Conservation (phyloP, 305 asterid genomes). For the Fraxinus dipetala region DNA sequence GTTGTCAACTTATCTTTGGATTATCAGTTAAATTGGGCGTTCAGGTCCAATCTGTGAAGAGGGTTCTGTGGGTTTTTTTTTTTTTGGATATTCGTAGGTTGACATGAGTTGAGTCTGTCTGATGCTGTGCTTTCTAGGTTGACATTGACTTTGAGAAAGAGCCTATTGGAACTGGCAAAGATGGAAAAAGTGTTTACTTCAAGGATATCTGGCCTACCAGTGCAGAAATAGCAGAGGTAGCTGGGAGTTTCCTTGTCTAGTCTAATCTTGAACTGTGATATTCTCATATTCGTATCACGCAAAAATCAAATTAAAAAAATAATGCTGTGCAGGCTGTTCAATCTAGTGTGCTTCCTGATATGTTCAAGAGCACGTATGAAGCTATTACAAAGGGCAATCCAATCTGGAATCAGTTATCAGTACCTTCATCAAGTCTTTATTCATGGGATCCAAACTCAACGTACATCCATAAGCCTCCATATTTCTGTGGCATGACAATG, state of each 20-base stretch:
- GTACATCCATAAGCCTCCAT: constrained; percentile 92
- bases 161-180: constrained; percentile 83
- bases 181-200: constrained; percentile 69
- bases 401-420: constrained; percentile 75
- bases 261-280: background rate
- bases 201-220: constrained; percentile 84
- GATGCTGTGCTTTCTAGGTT: constrained; percentile 46
- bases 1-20: background rate
- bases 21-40: background rate
- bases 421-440: constrained; percentile 69
- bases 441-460: constrained; percentile 76
- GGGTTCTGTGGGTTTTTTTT: background rate
- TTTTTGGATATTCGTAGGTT: background rate
- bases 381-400: constrained; percentile 81
- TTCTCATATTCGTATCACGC: background rate
- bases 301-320: constrained; percentile 1
- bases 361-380: constrained; percentile 84
- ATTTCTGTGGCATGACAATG: constrained; percentile 75
- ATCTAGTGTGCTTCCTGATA: constrained; percentile 87
- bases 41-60: background rate
- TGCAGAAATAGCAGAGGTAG: constrained; percentile 83
- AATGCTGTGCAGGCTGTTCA: constrained; percentile 63
- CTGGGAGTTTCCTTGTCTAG: background rate
- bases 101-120: background rate
- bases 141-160: constrained; percentile 87